Evolutionary conservation across 2,329 filamentous ascomycete species (phyloP).

Genomic region (Fusarium illudens): DNA sequence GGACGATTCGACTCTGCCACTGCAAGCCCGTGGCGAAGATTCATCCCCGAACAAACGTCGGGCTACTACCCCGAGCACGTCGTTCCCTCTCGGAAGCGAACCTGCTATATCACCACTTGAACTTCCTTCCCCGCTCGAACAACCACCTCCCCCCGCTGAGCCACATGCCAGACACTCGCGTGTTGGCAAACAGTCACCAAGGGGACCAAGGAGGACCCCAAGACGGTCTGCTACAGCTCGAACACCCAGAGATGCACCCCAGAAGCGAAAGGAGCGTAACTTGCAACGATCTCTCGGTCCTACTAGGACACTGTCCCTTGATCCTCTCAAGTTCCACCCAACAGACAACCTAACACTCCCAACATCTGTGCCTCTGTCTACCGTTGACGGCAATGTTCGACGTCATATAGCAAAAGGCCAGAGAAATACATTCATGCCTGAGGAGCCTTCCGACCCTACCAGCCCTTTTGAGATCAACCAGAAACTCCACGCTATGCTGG

Average conservation of each 20-base stretch:
- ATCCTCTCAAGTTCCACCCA: conserved; percentile 36
- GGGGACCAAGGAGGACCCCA: neutral
- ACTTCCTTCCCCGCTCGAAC: conserved; percentile 19
- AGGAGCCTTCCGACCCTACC: conserved; percentile 3
- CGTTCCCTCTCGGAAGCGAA: neutral
- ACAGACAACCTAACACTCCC: conserved; percentile 8
- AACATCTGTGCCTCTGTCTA: conserved; percentile 14
- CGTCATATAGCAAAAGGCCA: neutral
- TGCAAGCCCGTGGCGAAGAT: conserved; percentile 5
- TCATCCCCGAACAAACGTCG: conserved; percentile 13
- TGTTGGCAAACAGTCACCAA: conserved; percentile 23
- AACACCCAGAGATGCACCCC: conserved; percentile 12
- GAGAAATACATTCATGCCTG: neutral
- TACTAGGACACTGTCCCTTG: conserved; percentile 16
- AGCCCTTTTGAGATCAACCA: conserved; percentile 43
- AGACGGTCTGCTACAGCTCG: conserved; percentile 26
- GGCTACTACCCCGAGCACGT: neutral
- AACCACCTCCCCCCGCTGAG: neutral
- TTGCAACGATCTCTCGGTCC: conserved; percentile 26
- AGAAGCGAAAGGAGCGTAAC: conserved; percentile 19
- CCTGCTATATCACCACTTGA: conserved; percentile 14
- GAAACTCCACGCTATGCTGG: conserved; percentile 50
- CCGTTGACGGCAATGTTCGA: conserved; percentile 25
- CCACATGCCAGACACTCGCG: conserved; percentile 5
- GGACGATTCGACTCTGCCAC: conserved; percentile 34